phyloP scores from a whole-genome alignment of 2,329 filamentous ascomycete species.

The Cucurbitaria berberidis region DNA sequence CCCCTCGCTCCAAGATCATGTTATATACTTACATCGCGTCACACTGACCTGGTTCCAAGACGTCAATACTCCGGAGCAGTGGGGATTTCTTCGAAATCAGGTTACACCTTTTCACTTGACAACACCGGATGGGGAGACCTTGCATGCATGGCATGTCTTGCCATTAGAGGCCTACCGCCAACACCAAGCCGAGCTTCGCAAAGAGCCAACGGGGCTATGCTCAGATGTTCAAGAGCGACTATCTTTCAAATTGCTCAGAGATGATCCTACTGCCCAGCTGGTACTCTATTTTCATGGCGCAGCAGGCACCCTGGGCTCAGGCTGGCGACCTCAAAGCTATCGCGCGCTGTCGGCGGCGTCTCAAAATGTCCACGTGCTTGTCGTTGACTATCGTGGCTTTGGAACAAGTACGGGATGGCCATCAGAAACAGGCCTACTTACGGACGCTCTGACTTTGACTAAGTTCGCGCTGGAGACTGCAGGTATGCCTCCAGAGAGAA shows the following conservation, averaged over 20 bases:
- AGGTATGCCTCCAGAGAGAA: conserved; percentile 60
- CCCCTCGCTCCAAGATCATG: conserved; percentile 60
- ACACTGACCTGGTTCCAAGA: conserved; percentile 63
- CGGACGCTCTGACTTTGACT: conserved; percentile 60
- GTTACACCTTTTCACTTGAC: conserved; percentile 56
- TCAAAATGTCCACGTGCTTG: conserved; percentile 61
- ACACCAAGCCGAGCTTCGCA: conserved; percentile 50
- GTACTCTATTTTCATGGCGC: conserved; percentile 69
- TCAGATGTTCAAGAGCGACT: conserved; percentile 62
- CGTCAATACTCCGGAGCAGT: conserved; percentile 56
- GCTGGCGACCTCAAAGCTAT: conserved; percentile 62
- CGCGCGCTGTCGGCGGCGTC: conserved; percentile 60
- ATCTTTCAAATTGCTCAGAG: conserved; percentile 66
- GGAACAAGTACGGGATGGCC: conserved; percentile 61
- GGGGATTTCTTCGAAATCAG: conserved; percentile 58
- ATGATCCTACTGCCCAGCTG: conserved; percentile 68
- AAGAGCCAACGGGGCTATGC: conserved; percentile 55
- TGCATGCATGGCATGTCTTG: conserved; percentile 60
- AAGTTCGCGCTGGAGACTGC: conserved; percentile 62
- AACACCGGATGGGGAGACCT: conserved; percentile 49
- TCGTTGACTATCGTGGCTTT: conserved; percentile 69
- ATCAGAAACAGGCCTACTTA: conserved; percentile 61
- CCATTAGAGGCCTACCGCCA: conserved; percentile 55
- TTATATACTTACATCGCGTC: conserved; percentile 62
- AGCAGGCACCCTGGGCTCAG: conserved; percentile 62